Percentiles rank a stretch among this genome's conserved stretches.
phyloP scores from a whole-genome alignment of 805 yeast species.

The Blastobotrys parvus region DNA sequence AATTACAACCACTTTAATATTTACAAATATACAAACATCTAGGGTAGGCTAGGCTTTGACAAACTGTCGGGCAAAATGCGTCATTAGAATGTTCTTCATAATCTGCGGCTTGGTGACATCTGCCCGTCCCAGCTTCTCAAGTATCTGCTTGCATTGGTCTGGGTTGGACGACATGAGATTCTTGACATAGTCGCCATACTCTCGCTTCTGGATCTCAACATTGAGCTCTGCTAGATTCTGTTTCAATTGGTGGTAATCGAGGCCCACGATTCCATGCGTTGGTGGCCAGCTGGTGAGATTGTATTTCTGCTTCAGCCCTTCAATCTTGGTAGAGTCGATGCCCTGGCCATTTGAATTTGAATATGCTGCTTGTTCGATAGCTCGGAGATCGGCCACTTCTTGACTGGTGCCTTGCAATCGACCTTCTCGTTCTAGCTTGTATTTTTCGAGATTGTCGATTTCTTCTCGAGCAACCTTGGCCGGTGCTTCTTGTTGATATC shows the following conservation, averaged over 20 bases:
- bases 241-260: slow-evolving; percentile 35
- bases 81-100: slow-evolving; percentile 65
- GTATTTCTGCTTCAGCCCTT: slow-evolving; percentile 36
- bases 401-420: slow-evolving; percentile 21
- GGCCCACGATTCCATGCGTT: slow-evolving; percentile 31
- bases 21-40: background rate
- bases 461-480: slow-evolving; percentile 62
- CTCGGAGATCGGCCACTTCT: slow-evolving; percentile 16
- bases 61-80: slow-evolving; percentile 33
- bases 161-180: slow-evolving; percentile 27
- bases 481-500: slow-evolving; percentile 67
- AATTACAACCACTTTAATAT: background rate
- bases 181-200: slow-evolving; percentile 18
- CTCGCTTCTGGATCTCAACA: slow-evolving; percentile 23
- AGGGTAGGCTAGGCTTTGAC: background rate
- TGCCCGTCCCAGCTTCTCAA: slow-evolving; percentile 30
- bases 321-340: slow-evolving; percentile 25
- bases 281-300: slow-evolving; percentile 42
- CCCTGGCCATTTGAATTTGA: slow-evolving; percentile 1
- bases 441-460: slow-evolving; percentile 43
- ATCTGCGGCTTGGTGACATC: slow-evolving; percentile 38
- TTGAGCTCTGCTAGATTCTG: slow-evolving; percentile 31
- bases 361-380: slow-evolving; percentile 9
- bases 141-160: slow-evolving; percentile 31
- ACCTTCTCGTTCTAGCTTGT: slow-evolving; percentile 40